Base-by-base conservation (phyloP, 2,329 filamentous ascomycete genomes). In the Alternaria novae-zelandiae region DNA sequence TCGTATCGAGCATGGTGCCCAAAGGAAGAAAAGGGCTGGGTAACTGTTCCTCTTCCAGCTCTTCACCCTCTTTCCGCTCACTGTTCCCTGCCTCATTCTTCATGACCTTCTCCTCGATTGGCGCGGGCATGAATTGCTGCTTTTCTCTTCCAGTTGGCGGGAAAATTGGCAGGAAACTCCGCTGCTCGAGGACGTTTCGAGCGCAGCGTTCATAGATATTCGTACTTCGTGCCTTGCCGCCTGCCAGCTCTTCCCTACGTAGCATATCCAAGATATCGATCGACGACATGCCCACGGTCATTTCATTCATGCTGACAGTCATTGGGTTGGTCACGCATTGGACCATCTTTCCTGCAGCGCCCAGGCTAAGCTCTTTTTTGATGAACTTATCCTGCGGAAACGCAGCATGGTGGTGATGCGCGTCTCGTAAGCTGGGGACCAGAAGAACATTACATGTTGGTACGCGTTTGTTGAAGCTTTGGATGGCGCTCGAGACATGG, bases 161-260 rank as follows among this genome's bases (percentile, higher is more conserved):
- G 75, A 94, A 97, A 1, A 98, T 82, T 0, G 96, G 96, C 73
- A 93, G 93, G 80, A 94, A 98, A 75, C 96, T 94, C 7, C 94
- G 85, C 81, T 98, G 96, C 80, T 97, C 91, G 61, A 99, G 88
- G 17, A 99, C 80, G 70, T 96, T 90, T 20, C 89, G 86, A 6
- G 91, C 88, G 50, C 94, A 81, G n/a, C 95, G 83, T 15, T 89
- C 88, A 73, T 95, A 84, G 25, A 92, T 72, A 69, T 92, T 89
- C 0, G 85, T 78, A 57, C 89, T 86, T 9, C 79, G 78, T 0
- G 86, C 85, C 53, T 83, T 85, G 2, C 86, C 87, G 20, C 87
- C 86, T 6, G 83, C 80, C 1, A 90, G 84, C 78, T 97, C 93
- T 72, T 95, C 90, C 25, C 86, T 84, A n/a, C 90, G 86, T 56